These are phyloP conservation scores for Candida easanensis DNA, from an alignment of 805 yeast genomes.

Conservation along the genomic window DNA sequence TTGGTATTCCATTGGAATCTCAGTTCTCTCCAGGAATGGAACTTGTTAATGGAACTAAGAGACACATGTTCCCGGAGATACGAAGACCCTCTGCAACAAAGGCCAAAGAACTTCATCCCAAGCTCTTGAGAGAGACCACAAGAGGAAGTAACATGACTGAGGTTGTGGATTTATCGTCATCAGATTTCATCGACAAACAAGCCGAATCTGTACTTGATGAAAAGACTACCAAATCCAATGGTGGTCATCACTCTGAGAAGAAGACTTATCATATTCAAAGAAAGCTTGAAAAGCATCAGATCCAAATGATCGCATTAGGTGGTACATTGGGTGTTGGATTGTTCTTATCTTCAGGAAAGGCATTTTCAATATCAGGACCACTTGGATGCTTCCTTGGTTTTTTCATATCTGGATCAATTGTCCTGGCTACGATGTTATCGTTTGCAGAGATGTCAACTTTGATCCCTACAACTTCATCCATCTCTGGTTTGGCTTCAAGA, in stretches of 20 bases:
- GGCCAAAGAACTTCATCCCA: constrained; percentile 10
- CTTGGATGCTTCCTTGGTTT: constrained; percentile 72
- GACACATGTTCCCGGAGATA: constrained; percentile 9
- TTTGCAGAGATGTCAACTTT: constrained; percentile 82
- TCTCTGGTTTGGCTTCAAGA: constrained; percentile 69
- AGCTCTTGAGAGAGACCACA: constrained; percentile 14
- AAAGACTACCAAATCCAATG: neutral
- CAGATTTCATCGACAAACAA: constrained; percentile 11
- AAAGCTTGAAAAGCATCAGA: constrained; percentile 59
- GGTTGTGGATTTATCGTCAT: constrained; percentile 22
- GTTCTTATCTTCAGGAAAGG: constrained; percentile 67
- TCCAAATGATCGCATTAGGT: constrained; percentile 76
- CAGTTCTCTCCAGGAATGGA: constrained; percentile 27
- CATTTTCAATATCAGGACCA: constrained; percentile 73
- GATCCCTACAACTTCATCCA: constrained; percentile 76
- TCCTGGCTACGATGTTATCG: constrained; percentile 65
- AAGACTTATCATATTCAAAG: constrained; percentile 43
- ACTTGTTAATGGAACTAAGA: constrained; percentile 7
- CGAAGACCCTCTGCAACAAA: constrained; percentile 7
- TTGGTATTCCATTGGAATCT: constrained; percentile 21
- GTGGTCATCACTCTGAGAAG: neutral
- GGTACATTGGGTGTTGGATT: constrained; percentile 81
- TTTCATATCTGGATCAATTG: constrained; percentile 59
- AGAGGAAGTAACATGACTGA: constrained; percentile 26
- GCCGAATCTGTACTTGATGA: constrained; percentile 1